These are phyloP conservation scores for Apophysomyces sp. DNA, from an alignment of 371 early-diverging fungal genomes.

Conservation along the genomic window DNA sequence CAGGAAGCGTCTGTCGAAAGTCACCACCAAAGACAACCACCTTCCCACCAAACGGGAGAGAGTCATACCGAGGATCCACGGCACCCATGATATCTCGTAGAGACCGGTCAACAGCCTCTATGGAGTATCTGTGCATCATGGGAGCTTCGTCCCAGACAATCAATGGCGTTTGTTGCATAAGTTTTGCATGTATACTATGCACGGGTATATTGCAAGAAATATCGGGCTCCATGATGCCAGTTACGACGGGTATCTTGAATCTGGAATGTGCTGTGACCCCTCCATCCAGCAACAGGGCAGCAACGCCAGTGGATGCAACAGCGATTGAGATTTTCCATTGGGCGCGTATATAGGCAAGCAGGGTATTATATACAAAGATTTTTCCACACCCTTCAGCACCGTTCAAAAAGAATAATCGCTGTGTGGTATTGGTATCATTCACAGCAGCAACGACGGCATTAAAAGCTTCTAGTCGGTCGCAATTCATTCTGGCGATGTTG, in stretches of 20 bases:
- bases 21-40: no score
- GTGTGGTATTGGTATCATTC: background rate
- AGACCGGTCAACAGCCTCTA: background rate
- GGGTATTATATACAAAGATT: slow-evolving; percentile 14
- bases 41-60: slow-evolving; percentile 12
- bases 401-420: slow-evolving; percentile 15
- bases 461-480: slow-evolving; percentile 1
- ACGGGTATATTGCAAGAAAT: no score
- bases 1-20: no score
- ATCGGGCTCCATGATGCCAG: no score
- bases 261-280: slow-evolving; percentile 9
- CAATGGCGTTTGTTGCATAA: background rate
- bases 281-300: background rate
- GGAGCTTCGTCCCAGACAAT: slow-evolving; percentile 20
- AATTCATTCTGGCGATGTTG: background rate
- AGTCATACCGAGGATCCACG: background rate
- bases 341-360: slow-evolving; percentile 9
- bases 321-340: slow-evolving; percentile 8
- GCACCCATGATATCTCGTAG: slow-evolving; percentile 5
- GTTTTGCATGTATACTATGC: no score
- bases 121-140: background rate
- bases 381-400: slow-evolving; percentile 18
- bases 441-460: slow-evolving; percentile 4
- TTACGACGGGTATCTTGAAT: background rate
- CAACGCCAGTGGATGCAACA: slow-evolving; percentile 13